phyloP scores from a whole-genome alignment of 805 yeast genomes.

The Yarrowia sp. region DNA sequence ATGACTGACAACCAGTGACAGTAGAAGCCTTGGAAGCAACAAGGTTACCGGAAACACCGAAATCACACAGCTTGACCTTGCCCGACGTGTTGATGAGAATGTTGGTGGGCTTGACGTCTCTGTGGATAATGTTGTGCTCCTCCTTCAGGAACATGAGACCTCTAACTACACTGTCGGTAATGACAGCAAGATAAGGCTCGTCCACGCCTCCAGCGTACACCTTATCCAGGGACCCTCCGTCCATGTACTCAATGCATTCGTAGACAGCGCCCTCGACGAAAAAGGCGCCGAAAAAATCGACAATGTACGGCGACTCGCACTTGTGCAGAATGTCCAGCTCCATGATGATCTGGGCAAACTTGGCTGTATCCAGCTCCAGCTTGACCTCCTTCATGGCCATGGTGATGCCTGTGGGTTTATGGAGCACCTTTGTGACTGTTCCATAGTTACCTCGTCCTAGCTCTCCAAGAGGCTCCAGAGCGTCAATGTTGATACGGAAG shows the following conservation, averaged over 20 bases:
- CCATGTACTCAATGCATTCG: slow-evolving; percentile 95
- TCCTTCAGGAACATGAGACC: slow-evolving; percentile 81
- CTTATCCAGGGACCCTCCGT: slow-evolving; percentile 84
- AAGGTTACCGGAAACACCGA: slow-evolving; percentile 89
- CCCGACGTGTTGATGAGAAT: slow-evolving; percentile 74
- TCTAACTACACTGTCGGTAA: slow-evolving; percentile 69
- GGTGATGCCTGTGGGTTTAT: slow-evolving; percentile 83
- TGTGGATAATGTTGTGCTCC: slow-evolving; percentile 79
- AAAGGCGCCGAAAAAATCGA: slow-evolving; percentile 95
- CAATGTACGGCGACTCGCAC: slow-evolving; percentile 86
- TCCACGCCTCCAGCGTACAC: slow-evolving; percentile 66
- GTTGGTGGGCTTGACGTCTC: slow-evolving; percentile 92
- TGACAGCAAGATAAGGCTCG: slow-evolving; percentile 72
- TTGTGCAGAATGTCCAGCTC: slow-evolving; percentile 91
- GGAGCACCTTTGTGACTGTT: slow-evolving; percentile 87
- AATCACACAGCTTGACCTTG: slow-evolving; percentile 80
- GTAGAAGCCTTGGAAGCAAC: slow-evolving; percentile 89
- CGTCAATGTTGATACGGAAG: slow-evolving; percentile 82
- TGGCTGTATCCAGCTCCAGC: slow-evolving; percentile 88
- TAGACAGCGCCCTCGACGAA: slow-evolving; percentile 93
- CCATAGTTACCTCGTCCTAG: slow-evolving; percentile 97
- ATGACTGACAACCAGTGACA: slow-evolving; percentile 89
- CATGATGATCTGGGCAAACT: slow-evolving; percentile 92
- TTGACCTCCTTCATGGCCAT: slow-evolving; percentile 99
- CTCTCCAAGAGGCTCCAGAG: slow-evolving; percentile 68